Conservation (phyloP, 2,329 filamentous ascomycete genomes). For the Colletotrichum limetticola region DNA sequence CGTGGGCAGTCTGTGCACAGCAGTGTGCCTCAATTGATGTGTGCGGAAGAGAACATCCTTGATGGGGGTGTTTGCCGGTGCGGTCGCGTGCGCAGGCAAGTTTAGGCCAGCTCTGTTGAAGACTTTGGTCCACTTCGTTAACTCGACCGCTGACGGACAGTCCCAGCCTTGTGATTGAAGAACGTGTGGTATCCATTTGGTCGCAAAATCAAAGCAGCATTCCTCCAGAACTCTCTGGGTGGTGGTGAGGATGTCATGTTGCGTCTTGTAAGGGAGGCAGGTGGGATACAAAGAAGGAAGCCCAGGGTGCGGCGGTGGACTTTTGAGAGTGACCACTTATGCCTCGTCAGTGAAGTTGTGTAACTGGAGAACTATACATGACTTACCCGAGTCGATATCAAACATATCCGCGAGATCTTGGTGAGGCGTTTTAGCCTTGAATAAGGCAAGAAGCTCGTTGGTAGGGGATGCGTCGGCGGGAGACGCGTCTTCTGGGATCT, state of each 20-base stretch:
- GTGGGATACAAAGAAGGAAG: constrained; percentile 44
- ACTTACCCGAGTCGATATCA: background rate
- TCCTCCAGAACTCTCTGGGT: constrained; percentile 49
- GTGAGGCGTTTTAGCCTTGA: background rate
- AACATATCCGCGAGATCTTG: background rate
- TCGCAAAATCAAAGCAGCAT: constrained; percentile 51
- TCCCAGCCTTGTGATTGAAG: constrained; percentile 43
- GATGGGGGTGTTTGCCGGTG: constrained; percentile 32
- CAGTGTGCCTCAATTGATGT: constrained; percentile 41
- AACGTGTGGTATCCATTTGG: constrained; percentile 44
- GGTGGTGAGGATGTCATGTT: constrained; percentile 49
- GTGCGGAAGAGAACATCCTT: background rate
- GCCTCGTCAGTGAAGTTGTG: background rate
- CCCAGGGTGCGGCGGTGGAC: background rate
- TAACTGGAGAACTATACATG: background rate
- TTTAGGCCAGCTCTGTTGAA: constrained; percentile 39
- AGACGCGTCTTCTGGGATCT: background rate
- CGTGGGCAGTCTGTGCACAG: constrained; percentile 45
- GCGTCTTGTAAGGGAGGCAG: constrained; percentile 46
- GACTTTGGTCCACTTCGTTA: constrained; percentile 47
- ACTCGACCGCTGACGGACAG: constrained; percentile 48
- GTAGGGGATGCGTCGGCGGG: background rate
- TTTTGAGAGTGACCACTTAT: background rate
- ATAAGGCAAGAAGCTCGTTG: background rate
- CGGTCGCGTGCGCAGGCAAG: constrained; percentile 37